Percentiles rank a stretch among this genome's conserved stretches.
phyloP scores from a whole-genome alignment of 257 asterid genomes.

The Paraleonurus japonicus region DNA sequence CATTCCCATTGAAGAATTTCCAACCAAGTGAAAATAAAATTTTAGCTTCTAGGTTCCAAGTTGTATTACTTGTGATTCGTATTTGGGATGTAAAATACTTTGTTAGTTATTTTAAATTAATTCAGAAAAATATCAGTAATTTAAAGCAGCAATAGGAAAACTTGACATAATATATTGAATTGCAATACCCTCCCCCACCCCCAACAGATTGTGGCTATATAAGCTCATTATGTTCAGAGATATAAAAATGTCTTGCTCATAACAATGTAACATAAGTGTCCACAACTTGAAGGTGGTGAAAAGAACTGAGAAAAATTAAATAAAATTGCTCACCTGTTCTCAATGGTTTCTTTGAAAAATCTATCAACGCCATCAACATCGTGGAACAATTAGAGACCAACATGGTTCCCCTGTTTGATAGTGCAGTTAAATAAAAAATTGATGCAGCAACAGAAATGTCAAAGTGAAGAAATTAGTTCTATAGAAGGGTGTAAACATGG shows the following conservation, averaged over 20 bases:
- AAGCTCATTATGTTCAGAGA: constrained; percentile 1
- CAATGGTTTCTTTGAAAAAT: constrained; percentile 77
- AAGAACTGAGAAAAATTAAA: not conserved
- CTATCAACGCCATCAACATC: constrained; percentile 70
- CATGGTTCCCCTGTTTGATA: constrained; percentile 65
- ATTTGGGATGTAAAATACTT: not conserved
- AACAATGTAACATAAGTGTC: not conserved
- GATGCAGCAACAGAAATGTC: constrained; percentile 2
- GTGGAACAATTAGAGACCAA: constrained; percentile 76
- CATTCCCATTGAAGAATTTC: too few relatives aligned
- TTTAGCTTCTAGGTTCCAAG: not conserved
- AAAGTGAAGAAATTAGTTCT: constrained; percentile 1
- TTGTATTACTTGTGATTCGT: not conserved
- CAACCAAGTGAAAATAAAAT: too few relatives aligned
- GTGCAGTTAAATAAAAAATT: constrained; percentile 21
- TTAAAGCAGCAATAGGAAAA: constrained; percentile 1
- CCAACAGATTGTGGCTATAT: constrained; percentile 8
- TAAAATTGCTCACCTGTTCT: constrained; percentile 63
- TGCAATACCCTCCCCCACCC: not conserved
- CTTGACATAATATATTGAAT: not conserved
- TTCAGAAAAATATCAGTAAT: constrained; percentile 2
- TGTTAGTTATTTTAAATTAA: not conserved
- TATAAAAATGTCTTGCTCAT: not conserved
- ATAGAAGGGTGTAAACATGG: not conserved
- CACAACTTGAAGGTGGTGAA: constrained; percentile 15